Percentiles rank a stretch among this genome's conserved stretches.
These are phyloP conservation scores for Chlamydomonas sp. DNA, from an alignment of 139 green algal species.

Conservation along the genomic window DNA sequence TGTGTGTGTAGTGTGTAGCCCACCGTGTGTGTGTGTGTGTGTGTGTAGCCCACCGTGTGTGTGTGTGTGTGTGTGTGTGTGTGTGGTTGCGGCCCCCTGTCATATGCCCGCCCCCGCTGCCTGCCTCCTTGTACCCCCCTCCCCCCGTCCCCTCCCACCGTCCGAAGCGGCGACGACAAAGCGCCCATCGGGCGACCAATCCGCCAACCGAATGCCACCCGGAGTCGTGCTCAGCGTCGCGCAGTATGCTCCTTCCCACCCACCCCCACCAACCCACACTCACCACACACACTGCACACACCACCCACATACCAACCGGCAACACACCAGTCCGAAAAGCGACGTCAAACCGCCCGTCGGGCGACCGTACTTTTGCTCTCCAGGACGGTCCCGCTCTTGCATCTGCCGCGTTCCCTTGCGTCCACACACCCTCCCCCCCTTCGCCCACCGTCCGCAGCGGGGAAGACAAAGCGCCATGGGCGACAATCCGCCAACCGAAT, in stretches of 20 bases:
- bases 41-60: no score
- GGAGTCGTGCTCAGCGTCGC: neutral
- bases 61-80: no score
- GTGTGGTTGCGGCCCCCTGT: neutral
- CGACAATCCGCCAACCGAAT: constrained; percentile 20
- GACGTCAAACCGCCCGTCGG: neutral
- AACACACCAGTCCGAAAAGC: neutral
- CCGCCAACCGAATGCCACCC: constrained; percentile 16
- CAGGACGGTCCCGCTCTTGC: neutral
- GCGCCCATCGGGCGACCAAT: neutral
- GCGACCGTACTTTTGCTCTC: neutral
- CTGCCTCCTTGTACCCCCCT: neutral
- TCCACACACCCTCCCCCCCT: neutral
- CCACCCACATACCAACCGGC: neutral
- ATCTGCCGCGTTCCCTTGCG: neutral
- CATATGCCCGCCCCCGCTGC: neutral
- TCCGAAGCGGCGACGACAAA: constrained; percentile 11
- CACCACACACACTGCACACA: neutral
- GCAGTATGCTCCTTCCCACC: neutral
- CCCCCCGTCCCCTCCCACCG: neutral
- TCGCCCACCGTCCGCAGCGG: constrained; percentile 14
- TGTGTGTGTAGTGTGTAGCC: no score
- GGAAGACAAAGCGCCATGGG: neutral
- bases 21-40: no score
- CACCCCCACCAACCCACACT: no score